phyloP scores from a whole-genome alignment of 768 basidiomycete species.

The Mycena amicta region DNA sequence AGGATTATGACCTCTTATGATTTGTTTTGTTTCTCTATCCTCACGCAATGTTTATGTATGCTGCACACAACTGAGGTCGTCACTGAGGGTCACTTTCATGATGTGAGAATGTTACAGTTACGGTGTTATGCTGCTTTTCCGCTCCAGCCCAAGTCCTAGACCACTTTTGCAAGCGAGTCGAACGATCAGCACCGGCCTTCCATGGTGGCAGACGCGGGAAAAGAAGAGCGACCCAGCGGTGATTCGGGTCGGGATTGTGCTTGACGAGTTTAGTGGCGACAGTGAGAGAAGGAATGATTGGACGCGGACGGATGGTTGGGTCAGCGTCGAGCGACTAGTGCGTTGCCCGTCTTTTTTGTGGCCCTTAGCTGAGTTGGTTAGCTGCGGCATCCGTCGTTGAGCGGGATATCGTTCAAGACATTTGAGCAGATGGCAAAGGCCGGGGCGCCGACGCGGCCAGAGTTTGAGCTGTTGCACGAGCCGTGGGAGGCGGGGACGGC shows the following conservation, averaged over 20 bases:
- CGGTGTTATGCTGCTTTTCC: background rate
- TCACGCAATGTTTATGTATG: too few relatives aligned
- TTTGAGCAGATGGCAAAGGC: background rate
- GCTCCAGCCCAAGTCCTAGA: background rate
- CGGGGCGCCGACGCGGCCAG: background rate
- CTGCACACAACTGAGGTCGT: background rate
- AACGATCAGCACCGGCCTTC: too few relatives aligned
- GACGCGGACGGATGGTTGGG: background rate
- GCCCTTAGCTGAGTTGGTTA: background rate
- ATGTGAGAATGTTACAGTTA: slow-evolving; percentile 1
- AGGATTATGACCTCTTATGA: background rate
- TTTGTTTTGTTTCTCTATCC: background rate
- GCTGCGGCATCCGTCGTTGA: background rate
- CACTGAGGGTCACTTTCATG: background rate
- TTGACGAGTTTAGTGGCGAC: background rate
- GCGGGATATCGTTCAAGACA: background rate
- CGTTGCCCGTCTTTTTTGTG: background rate
- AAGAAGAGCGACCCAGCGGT: background rate
- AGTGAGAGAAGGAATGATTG: background rate
- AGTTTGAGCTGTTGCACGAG: background rate
- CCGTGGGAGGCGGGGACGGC: background rate
- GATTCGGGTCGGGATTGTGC: background rate
- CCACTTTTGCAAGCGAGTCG: background rate
- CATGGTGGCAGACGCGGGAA: background rate
- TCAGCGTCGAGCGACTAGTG: background rate